Base-by-base conservation (phyloP, 495 filamentous ascomycete species). In the Margaritispora aquatica region DNA sequence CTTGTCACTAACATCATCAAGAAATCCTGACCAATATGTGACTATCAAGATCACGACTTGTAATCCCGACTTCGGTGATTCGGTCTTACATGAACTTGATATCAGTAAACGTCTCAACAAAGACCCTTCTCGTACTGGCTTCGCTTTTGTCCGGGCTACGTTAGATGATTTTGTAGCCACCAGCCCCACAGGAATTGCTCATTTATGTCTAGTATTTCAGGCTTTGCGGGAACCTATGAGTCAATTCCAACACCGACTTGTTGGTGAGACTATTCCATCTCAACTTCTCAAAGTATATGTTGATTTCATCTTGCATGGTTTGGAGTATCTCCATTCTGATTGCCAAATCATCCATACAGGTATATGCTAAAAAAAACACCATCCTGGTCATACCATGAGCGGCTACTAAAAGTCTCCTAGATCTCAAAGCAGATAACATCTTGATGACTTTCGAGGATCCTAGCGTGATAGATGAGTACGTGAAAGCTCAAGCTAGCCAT, bases 381-480 rank as follows among this genome's bases (percentile, higher is more conserved):
- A 19, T 51, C 53, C 46, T n/a, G n/a, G n/a, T n/a, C n/a, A n/a
- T n/a, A n/a, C n/a, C n/a, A n/a, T n/a, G n/a, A 24, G 29, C 19
- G 1, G 2, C 20, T 41, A 22, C 54, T 55, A 20, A 56, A 19
- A 58, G 23, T 46, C 59, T 65, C n/a, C 15, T 66, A 77, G 76
- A 78, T 70, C 64, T 79, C 48, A 79, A 77, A 62, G 63, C 72
- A 58, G 71, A 75, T 36, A 79, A 79, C 46, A 74, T 79, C 54
- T 69, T 78, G 65, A 64, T 77, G 31, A 64, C 62, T 59, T 73
- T 77, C 59, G 73, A 78, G 63, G 70, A 78, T 66, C 65, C 64
- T 60, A 61, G 70, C 46, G 69, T 77, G 51, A 65, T 80, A 54
- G 59, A 70, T 65, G 71, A 73, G 56, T 77, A 73, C 57, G 68